Base-by-base conservation (phyloP, 805 yeast genomes). In the Zygosaccharomyces rouxii region DNA sequence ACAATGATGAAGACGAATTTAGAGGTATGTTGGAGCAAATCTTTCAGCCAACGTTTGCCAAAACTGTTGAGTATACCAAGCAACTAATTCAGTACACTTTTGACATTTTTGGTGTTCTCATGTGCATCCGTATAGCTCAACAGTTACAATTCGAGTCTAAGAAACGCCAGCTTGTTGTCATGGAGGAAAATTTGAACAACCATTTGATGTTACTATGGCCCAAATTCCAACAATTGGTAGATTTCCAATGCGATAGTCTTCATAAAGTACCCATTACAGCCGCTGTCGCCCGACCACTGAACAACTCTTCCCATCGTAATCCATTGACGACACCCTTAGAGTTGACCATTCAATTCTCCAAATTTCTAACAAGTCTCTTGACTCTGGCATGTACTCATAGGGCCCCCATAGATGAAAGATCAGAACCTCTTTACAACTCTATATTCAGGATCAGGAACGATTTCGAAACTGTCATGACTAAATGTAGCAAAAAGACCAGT, bases 151-250 rank as follows among this genome's bases (percentile, higher is more conserved):
- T 77, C 47, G 83, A 80, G 53, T 69, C 86, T 21, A 90, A 86
- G 60, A 83, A 79, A 52, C 75, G 86, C 50, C 78, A 77, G 48
- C 80, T 85, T 2, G 90, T 95, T 0, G 81, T 81, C 6, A 46
- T 65, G 26, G 88, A 83, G 53, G 86, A 80, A 50, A 86, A 84
- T 63, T 73, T 84, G 54, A 81, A 85, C 56, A 71, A 79, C 13
- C 80, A 85, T 53, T 66, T 83, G 52, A 77, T 88, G 44, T 64
- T 77, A 3, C 69, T 92, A 39, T 94, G 98, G 98, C 96, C 97
- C 0, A 80, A 78, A 50, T 86, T 90, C 59, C 90, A 89, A 58
- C 75, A 73, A 40, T 71, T 88, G 29, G 76, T 90, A 37, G 97
- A 89, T 62, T 69, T 78, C 29, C 87, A 92, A 57, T 84, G 96